Base-by-base conservation (phyloP, 2,329 filamentous ascomycete genomes). In the Fusarium sp. region DNA sequence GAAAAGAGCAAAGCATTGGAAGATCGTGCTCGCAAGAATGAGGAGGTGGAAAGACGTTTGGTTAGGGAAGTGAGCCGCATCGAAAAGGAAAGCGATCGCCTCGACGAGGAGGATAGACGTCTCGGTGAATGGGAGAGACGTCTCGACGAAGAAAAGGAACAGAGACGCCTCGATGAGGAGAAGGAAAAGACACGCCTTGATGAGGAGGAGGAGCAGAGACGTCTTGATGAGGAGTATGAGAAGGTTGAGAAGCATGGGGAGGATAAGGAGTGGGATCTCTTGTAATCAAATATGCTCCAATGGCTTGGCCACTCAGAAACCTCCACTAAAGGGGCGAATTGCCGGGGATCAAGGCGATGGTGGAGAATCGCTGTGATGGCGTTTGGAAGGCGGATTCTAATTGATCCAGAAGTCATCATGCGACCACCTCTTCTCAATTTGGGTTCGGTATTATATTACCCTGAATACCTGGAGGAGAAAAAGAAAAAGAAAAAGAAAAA, bases 21-120 rank as follows among this genome's bases (percentile, higher is more conserved):
- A 37, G 16, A 37, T 16, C 16, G 9, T n/a, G 34, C 9, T 37
- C 9, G 34, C 9, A 37, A n/a, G 34, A 5, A 18, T 0, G 34
- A 37, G 18, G 34, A 2, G 18, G 10, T 7, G 9, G 34, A 12
- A 37, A 37, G 34, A 37, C 34, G 34, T 3, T n/a, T 11, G 3
- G 34, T 28, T 13, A 28, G 11, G 28, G 28, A 28, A 28, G 28
- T 28, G 28, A 4, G 2, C 4, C 16, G 16, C 16, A 5, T 34
- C 16, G 16, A 0, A 3, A 18, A 18, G 31, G 16, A 34, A 18
- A 1, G 0, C 0, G 16, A n/a, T 2, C 16, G 34, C 5, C 34
- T 37, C 5, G 3, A 11, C 1, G 18, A 37, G 34, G 34, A 18
- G 16, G 9, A 3, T 0, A 5, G 3, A 6, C 16, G 31, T 16